phyloP scores from a whole-genome alignment of 2,329 filamentous ascomycete species.

The Didymella keratinophila region DNA sequence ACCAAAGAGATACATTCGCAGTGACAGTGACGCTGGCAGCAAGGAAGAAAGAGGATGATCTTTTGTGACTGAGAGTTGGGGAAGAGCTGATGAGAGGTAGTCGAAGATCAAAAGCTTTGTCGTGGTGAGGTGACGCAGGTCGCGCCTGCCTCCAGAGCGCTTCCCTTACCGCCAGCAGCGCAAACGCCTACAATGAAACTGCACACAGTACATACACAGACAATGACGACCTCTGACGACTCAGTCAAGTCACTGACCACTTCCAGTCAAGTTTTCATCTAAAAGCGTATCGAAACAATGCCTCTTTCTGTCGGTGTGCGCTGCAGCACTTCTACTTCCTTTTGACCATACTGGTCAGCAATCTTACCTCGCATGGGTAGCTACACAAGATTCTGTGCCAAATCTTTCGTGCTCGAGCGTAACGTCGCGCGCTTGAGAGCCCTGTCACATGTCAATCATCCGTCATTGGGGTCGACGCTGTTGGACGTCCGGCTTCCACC shows the following conservation, averaged over 20 bases:
- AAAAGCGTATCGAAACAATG: no score
- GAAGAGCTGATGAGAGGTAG: background rate
- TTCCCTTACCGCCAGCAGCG: background rate
- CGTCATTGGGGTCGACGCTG: background rate
- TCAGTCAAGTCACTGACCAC: no score
- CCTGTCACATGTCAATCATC: constrained; percentile 14
- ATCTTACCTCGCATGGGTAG: background rate
- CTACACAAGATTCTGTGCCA: background rate
- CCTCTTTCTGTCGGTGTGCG: background rate
- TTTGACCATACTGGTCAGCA: background rate
- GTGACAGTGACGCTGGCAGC: background rate
- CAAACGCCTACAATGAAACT: background rate
- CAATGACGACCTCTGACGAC: no score
- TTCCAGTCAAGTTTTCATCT: no score
- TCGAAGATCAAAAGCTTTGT: background rate
- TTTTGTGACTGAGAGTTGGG: no score
- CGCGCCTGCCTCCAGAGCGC: background rate
- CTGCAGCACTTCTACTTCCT: background rate
- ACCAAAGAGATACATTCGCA: no score
- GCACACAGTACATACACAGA: no score
- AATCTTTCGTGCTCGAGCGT: constrained; percentile 11
- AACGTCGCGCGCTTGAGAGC: constrained; percentile 2
- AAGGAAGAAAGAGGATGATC: background rate
- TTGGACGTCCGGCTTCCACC: background rate
- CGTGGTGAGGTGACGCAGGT: constrained; percentile 1